A percentile compares a stretch with the other conserved stretches of the same genome.
These are phyloP conservation scores for Pistacia atlantica DNA, from an alignment of 345 rosid genomes.

Conservation along the genomic window DNA sequence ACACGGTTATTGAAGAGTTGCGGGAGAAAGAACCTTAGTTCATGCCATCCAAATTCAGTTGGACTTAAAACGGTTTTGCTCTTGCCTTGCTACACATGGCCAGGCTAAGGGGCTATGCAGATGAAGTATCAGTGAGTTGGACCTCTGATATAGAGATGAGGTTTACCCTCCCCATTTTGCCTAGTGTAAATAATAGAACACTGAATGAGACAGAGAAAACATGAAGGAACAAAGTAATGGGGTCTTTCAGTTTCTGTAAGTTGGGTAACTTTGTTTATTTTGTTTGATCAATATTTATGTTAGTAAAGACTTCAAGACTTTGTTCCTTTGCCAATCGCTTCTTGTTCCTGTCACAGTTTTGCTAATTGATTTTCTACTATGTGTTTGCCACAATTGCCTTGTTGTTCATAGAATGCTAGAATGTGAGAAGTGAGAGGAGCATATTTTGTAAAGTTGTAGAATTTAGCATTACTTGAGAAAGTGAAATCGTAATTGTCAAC, in stretches of 20 bases:
- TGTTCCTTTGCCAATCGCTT: constrained; percentile 35
- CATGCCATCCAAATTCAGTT: constrained; percentile 19
- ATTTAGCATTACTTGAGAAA: constrained; percentile 19
- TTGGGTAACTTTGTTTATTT: constrained; percentile 15
- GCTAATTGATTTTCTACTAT: constrained; percentile 30
- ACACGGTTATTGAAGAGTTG: constrained; percentile 59
- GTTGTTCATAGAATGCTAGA: constrained; percentile 22
- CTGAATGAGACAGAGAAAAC: constrained; percentile 29
- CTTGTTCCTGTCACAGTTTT: constrained; percentile 41
- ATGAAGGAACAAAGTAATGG: constrained; percentile 28
- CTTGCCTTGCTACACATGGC: neutral
- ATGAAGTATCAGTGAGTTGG: constrained; percentile 5
- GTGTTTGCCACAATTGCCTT: constrained; percentile 20
- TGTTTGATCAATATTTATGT: constrained; percentile 16
- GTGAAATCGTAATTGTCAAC: constrained; percentile 18
- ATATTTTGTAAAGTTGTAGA: constrained; percentile 31
- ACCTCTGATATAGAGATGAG: constrained; percentile 11
- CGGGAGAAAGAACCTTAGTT: constrained; percentile 53
- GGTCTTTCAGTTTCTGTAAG: constrained; percentile 21
- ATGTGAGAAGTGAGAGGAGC: constrained; percentile 1
- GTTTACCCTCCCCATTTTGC: constrained; percentile 19
- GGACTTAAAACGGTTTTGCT: constrained; percentile 5
- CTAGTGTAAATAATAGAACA: constrained; percentile 55
- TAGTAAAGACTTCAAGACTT: constrained; percentile 23
- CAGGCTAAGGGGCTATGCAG: neutral